phyloP scores from a whole-genome alignment of 768 basidiomycete species.

The Russula brevipes region DNA sequence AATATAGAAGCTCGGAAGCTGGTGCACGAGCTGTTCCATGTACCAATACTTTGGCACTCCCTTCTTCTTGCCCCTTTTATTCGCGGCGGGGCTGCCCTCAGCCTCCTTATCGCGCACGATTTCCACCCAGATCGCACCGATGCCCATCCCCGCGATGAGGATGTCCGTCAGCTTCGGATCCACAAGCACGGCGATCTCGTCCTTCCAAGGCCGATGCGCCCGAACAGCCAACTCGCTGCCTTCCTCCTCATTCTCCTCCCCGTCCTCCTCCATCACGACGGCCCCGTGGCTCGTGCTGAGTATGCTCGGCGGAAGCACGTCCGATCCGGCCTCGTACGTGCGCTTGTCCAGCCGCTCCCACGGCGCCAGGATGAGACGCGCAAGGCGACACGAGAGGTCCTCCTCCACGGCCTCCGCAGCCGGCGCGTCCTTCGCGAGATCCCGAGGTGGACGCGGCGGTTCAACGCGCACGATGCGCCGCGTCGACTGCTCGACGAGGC shows the following conservation, averaged over 20 bases:
- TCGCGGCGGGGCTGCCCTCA: slow-evolving; percentile 23
- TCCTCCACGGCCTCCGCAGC: slow-evolving; percentile 39
- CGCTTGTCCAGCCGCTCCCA: slow-evolving; percentile 42
- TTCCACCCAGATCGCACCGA: slow-evolving; percentile 67
- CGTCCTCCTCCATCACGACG: slow-evolving; percentile 30
- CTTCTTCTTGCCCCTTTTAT: slow-evolving; percentile 28
- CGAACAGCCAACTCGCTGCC: slow-evolving; percentile 5
- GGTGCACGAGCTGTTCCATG: slow-evolving; percentile 49
- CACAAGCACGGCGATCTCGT: slow-evolving; percentile 57
- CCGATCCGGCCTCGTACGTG: slow-evolving; percentile 31
- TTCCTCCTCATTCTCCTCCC: not conserved
- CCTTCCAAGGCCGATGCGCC: slow-evolving; percentile 47
- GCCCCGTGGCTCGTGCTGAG: slow-evolving; percentile 37
- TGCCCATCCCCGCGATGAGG: slow-evolving; percentile 49
- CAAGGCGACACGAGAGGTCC: slow-evolving; percentile 44
- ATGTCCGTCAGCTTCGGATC: slow-evolving; percentile 37
- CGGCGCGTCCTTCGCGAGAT: slow-evolving; percentile 14
- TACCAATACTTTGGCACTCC: slow-evolving; percentile 48
- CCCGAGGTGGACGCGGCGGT: slow-evolving; percentile 34
- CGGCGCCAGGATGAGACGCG: slow-evolving; percentile 49
- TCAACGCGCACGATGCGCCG: slow-evolving; percentile 49
- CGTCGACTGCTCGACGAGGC: slow-evolving; percentile 61
- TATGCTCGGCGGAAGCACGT: slow-evolving; percentile 36
- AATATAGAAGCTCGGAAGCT: slow-evolving; percentile 50
- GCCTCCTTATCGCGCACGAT: slow-evolving; percentile 37